Conservation (phyloP, 768 basidiomycete genomes). For the Lactarius quietus region DNA sequence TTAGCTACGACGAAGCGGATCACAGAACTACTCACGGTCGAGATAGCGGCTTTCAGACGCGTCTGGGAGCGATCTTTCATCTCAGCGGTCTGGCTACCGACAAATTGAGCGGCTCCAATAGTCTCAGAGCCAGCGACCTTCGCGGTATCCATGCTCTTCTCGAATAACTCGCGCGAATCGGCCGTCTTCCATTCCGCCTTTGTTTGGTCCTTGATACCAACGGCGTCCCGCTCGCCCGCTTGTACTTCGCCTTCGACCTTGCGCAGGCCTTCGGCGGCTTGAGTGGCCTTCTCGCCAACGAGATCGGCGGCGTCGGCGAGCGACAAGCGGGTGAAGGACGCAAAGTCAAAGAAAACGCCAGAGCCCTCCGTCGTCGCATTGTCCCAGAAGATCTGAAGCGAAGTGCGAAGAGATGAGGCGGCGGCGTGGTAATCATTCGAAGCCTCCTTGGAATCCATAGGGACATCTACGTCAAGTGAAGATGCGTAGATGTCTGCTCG, state of each 20-base stretch:
- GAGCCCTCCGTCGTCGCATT: conserved; percentile 51
- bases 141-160: conserved; percentile 62
- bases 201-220: conserved; percentile 51
- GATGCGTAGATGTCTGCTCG: conserved; percentile 48
- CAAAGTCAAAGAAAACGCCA: conserved; percentile 55
- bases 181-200: conserved; percentile 41
- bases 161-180: conserved; percentile 54
- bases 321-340: conserved; percentile 60
- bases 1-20: neutral
- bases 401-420: conserved; percentile 46
- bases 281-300: conserved; percentile 48
- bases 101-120: conserved; percentile 38
- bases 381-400: conserved; percentile 51
- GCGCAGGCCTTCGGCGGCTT: conserved; percentile 51
- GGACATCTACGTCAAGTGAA: conserved; percentile 32
- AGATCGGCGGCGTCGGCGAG: conserved; percentile 64
- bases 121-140: conserved; percentile 54
- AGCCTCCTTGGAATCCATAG: conserved; percentile 43
- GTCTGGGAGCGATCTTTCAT: conserved; percentile 39
- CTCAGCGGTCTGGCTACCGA: conserved; percentile 44
- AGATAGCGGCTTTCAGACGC: conserved; percentile 49
- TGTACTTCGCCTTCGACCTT: conserved; percentile 56
- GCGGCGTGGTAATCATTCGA: conserved; percentile 49
- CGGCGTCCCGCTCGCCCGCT: conserved; percentile 53
- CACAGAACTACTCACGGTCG: conserved; percentile 39